Conservation (phyloP, 768 basidiomycete genomes). For the Rhizopogon salebrosus region DNA sequence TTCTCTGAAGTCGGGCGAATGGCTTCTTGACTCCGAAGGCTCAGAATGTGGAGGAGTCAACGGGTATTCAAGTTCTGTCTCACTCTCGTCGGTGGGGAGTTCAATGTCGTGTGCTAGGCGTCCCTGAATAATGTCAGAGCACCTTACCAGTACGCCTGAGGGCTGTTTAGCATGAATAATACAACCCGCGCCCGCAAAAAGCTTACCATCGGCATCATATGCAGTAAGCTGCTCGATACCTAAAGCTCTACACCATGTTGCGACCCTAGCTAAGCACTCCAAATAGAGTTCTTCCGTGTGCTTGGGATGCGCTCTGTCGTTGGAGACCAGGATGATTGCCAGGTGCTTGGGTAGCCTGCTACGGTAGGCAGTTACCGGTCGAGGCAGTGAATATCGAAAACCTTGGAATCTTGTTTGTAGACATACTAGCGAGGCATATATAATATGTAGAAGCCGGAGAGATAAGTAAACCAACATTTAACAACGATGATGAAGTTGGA, state of each 20-base stretch:
- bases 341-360: constrained; percentile 61
- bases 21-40: constrained; percentile 56
- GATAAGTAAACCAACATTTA: constrained; percentile 38
- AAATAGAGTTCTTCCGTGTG: constrained; percentile 39
- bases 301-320: constrained; percentile 30
- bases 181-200: background rate
- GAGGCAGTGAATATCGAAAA: constrained; percentile 34
- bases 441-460: constrained; percentile 53
- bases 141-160: constrained; percentile 37
- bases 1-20: constrained; percentile 43
- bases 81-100: constrained; percentile 30
- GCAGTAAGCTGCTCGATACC: constrained; percentile 64
- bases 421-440: constrained; percentile 44
- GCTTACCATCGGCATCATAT: constrained; percentile 68
- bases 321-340: constrained; percentile 55
- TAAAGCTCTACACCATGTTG: constrained; percentile 55
- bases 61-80: constrained; percentile 63
- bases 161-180: constrained; percentile 5
- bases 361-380: constrained; percentile 45
- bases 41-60: constrained; percentile 77
- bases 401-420: constrained; percentile 37
- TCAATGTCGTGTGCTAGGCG: constrained; percentile 26
- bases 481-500: constrained; percentile 7
- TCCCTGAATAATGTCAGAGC: constrained; percentile 37
- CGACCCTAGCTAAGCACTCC: constrained; percentile 47